Evolutionary conservation across 1,284 basidiomycete species (phyloP).

Genomic region (Malassezia equina): DNA sequence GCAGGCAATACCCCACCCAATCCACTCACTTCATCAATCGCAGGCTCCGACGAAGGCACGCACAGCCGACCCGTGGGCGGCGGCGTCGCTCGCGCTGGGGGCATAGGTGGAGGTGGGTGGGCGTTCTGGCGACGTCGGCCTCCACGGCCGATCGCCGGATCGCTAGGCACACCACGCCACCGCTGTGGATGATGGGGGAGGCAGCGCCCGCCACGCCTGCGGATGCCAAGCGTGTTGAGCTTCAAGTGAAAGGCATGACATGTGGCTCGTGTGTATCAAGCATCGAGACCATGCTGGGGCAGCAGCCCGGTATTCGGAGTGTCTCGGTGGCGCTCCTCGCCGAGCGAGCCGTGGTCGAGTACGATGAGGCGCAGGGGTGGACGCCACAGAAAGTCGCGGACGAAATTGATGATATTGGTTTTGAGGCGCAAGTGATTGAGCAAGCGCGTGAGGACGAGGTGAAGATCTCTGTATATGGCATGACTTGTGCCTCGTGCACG

Average conservation of each 20-base stretch:
- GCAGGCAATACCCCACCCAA: background rate
- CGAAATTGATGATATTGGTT: conserved; percentile 86
- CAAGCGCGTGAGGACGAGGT: conserved; percentile 13
- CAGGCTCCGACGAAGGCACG: conserved; percentile 10
- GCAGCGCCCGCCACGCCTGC: background rate
- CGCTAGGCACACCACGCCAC: background rate
- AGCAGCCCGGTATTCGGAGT: conserved; percentile 71
- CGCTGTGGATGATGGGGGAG: background rate
- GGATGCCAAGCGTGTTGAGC: conserved; percentile 19
- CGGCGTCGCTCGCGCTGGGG: background rate
- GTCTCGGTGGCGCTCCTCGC: conserved; percentile 87
- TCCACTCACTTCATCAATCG: conserved; percentile 3
- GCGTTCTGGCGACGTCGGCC: no score
- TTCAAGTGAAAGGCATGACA: conserved; percentile 83
- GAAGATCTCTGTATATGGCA: conserved; percentile 68
- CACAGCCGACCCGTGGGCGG: background rate
- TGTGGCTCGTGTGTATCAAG: conserved; percentile 80
- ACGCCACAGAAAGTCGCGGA: conserved; percentile 58
- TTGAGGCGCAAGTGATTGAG: conserved; percentile 57
- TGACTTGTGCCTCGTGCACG: conserved; percentile 76
- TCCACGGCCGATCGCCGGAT: background rate
- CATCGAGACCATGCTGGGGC: conserved; percentile 82
- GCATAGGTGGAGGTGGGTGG: background rate
- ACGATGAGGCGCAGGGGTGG: conserved; percentile 65
- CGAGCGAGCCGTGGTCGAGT: conserved; percentile 82